A percentile compares a stretch with the other conserved stretches of the same genome.
Evolutionary conservation across 306 rosid genomes (phyloP).

Genomic region (Citrullus colocynthis): DNA sequence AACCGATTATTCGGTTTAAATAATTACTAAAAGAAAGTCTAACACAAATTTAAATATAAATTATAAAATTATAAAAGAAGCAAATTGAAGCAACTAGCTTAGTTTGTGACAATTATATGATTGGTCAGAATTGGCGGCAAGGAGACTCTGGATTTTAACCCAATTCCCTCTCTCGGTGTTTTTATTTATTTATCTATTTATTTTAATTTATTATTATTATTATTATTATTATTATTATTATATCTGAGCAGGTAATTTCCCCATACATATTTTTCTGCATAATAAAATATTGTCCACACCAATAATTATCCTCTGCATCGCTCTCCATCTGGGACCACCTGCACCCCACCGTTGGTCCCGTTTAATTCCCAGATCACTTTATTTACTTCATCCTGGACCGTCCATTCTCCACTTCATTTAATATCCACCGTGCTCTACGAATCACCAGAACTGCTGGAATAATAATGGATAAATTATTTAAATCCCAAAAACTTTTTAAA

Average conservation of each 20-base stretch:
- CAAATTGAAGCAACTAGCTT: too few species aligned
- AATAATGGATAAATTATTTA: background rate
- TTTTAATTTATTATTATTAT: too few species aligned
- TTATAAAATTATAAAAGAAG: too few species aligned
- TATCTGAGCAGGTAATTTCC: background rate
- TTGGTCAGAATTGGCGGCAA: too few species aligned
- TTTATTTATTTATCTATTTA: too few species aligned
- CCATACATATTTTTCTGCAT: background rate
- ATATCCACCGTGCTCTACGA: background rate
- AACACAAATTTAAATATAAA: too few species aligned
- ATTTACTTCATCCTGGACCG: background rate
- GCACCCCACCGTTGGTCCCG: background rate
- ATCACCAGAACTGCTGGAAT: background rate
- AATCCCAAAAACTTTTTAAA: background rate
- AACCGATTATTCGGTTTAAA: too few species aligned
- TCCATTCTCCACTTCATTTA: background rate
- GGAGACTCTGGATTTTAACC: too few species aligned
- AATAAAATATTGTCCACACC: background rate
- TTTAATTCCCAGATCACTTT: background rate
- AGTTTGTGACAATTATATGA: too few species aligned
- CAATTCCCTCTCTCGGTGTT: too few species aligned
- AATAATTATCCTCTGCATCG: background rate
- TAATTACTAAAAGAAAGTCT: too few species aligned
- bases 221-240: too few species aligned
- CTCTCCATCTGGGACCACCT: background rate